Percentiles rank a stretch among this genome's conserved stretches.
Evolutionary conservation across 108 stramenopile species (phyloP).

Genomic region (Stephanodiscus triporus): DNA sequence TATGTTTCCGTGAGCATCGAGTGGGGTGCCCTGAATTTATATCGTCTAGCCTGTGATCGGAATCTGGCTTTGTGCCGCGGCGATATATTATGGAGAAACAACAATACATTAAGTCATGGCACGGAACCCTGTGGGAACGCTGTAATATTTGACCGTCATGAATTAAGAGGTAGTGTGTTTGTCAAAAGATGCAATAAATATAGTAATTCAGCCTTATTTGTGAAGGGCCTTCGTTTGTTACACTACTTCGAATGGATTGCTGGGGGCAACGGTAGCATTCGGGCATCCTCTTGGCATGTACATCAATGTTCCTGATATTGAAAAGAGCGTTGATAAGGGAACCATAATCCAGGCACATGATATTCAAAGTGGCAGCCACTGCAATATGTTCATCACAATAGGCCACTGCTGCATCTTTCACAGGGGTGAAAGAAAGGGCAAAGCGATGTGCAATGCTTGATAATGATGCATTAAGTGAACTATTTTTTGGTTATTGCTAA

Average conservation of each 20-base stretch:
- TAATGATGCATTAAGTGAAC: not conserved
- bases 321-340: not conserved
- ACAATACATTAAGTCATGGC: not conserved
- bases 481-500: not conserved
- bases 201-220: not conserved
- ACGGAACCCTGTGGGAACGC: too few species aligned
- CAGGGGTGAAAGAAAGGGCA: not conserved
- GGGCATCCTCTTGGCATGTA: not conserved
- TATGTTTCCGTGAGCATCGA: not conserved
- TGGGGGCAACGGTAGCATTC: constrained; percentile 19
- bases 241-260: not conserved
- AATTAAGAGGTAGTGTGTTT: not conserved
- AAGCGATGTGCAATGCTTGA: not conserved
- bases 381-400: not conserved
- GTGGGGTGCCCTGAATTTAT: not conserved
- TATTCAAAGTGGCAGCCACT: not conserved
- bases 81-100: not conserved
- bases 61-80: not conserved
- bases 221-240: not conserved
- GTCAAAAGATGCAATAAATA: not conserved
- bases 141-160: not conserved
- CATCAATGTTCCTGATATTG: not conserved
- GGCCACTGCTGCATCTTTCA: not conserved
- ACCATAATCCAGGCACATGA: not conserved
- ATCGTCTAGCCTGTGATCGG: not conserved